These are phyloP conservation scores for Xylaria polymorpha DNA, from an alignment of 2,329 filamentous ascomycete genomes.

Conservation along the genomic window DNA sequence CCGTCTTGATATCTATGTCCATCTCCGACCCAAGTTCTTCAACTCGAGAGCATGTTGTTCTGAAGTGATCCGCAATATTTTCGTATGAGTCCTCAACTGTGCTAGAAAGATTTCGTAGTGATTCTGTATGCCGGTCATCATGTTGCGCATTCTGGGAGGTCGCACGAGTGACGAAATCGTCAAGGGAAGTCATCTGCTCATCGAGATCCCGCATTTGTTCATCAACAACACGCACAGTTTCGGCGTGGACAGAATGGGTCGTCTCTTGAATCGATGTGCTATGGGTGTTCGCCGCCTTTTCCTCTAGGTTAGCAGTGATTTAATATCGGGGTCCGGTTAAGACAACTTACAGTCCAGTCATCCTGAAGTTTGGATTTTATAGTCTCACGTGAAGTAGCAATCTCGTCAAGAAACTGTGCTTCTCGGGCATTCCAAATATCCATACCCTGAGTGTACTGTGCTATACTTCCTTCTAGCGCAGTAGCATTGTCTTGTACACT, in stretches of 20 bases:
- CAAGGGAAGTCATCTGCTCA: constrained; percentile 87
- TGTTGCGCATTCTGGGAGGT: constrained; percentile 83
- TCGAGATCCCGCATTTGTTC: constrained; percentile 89
- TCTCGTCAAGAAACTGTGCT: constrained; percentile 74
- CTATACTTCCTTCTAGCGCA: constrained; percentile 72
- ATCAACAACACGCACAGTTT: constrained; percentile 90
- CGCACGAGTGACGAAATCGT: constrained; percentile 88
- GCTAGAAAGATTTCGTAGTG: constrained; percentile 72
- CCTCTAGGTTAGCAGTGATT: constrained; percentile 42
- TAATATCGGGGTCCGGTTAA: constrained; percentile 55
- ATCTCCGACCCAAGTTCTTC: constrained; percentile 76
- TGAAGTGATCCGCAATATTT: constrained; percentile 76
- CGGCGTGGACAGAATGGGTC: constrained; percentile 87
- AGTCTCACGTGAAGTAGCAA: constrained; percentile 78
- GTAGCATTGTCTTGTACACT: constrained; percentile 73
- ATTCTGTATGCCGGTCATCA: constrained; percentile 75
- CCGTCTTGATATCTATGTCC: constrained; percentile 66
- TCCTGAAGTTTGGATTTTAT: constrained; percentile 86
- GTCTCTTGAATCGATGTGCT: constrained; percentile 86
- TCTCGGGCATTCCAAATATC: constrained; percentile 78
- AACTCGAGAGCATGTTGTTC: constrained; percentile 74
- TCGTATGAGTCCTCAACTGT: constrained; percentile 79
- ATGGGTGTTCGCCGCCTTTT: constrained; percentile 77
- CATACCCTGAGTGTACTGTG: constrained; percentile 76
- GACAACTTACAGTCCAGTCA: constrained; percentile 78